Evolutionary conservation across 805 yeast genomes (phyloP), one percentile per base, ranked within the genome.

Genomic region (Hanseniaspora nectarophila): DNA sequence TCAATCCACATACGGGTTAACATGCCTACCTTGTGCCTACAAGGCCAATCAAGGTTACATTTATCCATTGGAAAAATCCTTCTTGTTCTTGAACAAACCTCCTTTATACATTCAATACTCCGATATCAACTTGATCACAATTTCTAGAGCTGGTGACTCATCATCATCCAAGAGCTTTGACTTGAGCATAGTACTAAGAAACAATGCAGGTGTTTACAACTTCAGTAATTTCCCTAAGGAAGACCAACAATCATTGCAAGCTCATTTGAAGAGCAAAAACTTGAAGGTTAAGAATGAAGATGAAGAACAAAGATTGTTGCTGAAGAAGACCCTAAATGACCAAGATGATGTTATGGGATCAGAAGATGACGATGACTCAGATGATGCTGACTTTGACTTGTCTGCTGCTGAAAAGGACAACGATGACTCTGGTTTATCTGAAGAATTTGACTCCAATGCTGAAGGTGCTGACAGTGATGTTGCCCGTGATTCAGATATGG

Each of bases 41-140:
- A 92, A 90, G 67, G 97, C 97, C 0, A 83, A 85, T 47, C 97
- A 92, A 70, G 97, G 98, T 28, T 84, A 88, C 60, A 69, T 92
- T 55, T 92, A 85, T 66, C 87, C 95, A n/a, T 74, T 92, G 54
- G 98, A 92, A 58, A 85, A 86, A 67, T 85, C 95, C 53, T 78
- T 92, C 63, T 69, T 92, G 56, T 90, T 92, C 64, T 82, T 90
- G 45, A 88, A 96, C 23, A 92, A 92, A 65, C 96, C 98, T 43
- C 88, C 97, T 0, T 78, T 92, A 38, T 85, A 85, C 65, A 85
- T 92, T 57, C 95, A 97, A 53, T 84, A 78, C 65, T 71, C 84
- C 0, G 97, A 92, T 60, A 77, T 92, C 37, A 72, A 81, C 49
- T 75, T 73, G 38, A 80, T 92, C 31, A 79, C 84, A 34, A 82